phyloP scores from a whole-genome alignment of 495 filamentous ascomycete species.

The Chaetomium fimeti region DNA sequence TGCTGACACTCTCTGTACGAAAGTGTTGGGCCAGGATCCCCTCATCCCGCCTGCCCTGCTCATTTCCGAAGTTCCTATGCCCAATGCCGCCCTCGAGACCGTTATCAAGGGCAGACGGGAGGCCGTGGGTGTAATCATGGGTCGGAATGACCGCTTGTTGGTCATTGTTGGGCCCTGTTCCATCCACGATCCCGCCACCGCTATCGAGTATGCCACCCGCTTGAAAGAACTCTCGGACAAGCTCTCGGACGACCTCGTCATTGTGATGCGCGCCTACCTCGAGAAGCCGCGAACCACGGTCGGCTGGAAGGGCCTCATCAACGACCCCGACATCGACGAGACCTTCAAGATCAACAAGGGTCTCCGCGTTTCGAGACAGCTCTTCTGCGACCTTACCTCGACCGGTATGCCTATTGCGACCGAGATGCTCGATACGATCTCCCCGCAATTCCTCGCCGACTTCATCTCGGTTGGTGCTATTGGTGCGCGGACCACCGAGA shows the following conservation, averaged over 20 bases:
- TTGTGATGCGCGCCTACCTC: conserved; percentile 98
- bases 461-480: conserved; percentile 94
- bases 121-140: conserved; percentile 78
- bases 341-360: conserved; percentile 99
- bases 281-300: conserved; percentile 99
- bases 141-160: conserved; percentile 77
- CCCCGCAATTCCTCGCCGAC: conserved; percentile 91
- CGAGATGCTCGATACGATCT: conserved; percentile 98
- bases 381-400: conserved; percentile 86
- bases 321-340: conserved; percentile 96
- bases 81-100: conserved; percentile 59
- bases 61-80: conserved; percentile 81
- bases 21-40: conserved; percentile 93
- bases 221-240: conserved; percentile 71
- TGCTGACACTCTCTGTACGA: conserved; percentile 28
- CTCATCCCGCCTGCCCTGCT: conserved; percentile 87
- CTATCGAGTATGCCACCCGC: conserved; percentile 79
- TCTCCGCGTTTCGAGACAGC: conserved; percentile 77
- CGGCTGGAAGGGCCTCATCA: conserved; percentile 98
- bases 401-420: conserved; percentile 88
- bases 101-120: conserved; percentile 82
- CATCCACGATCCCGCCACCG: conserved; percentile 87
- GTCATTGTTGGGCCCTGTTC: conserved; percentile 96
- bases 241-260: conserved; percentile 76
- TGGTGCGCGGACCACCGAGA: conserved; percentile 95